Evolutionary conservation across 768 basidiomycete genomes (phyloP), one percentile per base, ranked within the genome.

Genomic region (Phanerochaete carnosa): DNA sequence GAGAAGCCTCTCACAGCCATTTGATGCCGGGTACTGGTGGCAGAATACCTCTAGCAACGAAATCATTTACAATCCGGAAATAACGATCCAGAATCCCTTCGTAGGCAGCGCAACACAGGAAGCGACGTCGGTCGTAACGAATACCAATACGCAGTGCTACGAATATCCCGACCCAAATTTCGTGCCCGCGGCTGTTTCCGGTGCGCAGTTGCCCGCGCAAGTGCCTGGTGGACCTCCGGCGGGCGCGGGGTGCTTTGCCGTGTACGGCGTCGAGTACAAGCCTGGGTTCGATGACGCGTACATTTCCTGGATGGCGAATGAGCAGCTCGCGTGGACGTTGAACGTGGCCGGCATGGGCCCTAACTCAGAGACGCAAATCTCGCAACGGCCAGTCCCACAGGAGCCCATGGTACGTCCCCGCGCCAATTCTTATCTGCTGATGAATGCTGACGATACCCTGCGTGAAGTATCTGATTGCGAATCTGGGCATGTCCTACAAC

Each of bases 401-500:
- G 94, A 97, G 71, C 94, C 94, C 25, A 91, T 95, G 92, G 90
- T 92, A 64, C 50, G 83, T 64, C 7, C 22, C 23, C 37, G 29
- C 37, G 37, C 2, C 13, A 8, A 4, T 19, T 7, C 29, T 6
- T 32, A 32, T 29, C 37, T 11, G 23, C 15, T 37, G 11, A n/a
- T 22, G 30, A 6, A 29, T 45, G 43, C 55, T 49, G n/a, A 43
- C 35, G 5, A n/a, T 30, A 13, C 51, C 2, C 51, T 26, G 22
- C 28, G 9, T 65, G n/a, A n/a, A 93, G 92, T 94, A 94, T 66
- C 76, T 97, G 67, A 87, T 97, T 64, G 76, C 83, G 68, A 95
- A 95, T 72, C 75, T 95, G 68, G 95, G 93, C 56, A 86, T 96
- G 74, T 94, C 92, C 3, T 74, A 77, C 56, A 91, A 89, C 72